A percentile compares a stretch with the other conserved stretches of the same genome.
Conservation (phyloP, 2,329 filamentous ascomycete genomes). For the Parascedosporium putredinis region DNA sequence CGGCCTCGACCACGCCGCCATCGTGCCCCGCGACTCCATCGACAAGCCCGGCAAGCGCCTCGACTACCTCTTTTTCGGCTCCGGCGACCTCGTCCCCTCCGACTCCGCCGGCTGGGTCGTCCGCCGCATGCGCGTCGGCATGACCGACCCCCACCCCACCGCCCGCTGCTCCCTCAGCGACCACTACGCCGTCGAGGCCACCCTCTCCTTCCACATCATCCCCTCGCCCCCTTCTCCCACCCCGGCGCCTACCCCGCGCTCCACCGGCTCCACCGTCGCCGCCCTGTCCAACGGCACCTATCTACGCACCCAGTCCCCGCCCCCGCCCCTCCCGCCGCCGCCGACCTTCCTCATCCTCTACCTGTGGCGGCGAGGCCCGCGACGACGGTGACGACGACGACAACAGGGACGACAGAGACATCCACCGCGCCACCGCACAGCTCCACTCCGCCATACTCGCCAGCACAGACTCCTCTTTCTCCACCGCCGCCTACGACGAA, state of each 20-base stretch:
- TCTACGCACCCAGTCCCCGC: constrained; percentile 23
- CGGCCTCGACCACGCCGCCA: constrained; percentile 36
- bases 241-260: constrained; percentile 10
- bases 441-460: constrained; percentile 18
- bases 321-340: constrained; percentile 14
- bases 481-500: constrained; percentile 38
- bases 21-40: constrained; percentile 51
- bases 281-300: constrained; percentile 25
- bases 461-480: constrained; percentile 14
- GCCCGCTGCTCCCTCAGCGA: constrained; percentile 83
- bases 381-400: too few relatives aligned
- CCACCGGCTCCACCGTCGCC: constrained; percentile 10
- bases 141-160: constrained; percentile 71
- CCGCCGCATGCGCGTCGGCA: constrained; percentile 59
- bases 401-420: too few relatives aligned
- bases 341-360: too few relatives aligned
- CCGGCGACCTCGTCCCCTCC: constrained; percentile 25
- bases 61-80: constrained; percentile 85
- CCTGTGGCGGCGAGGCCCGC: too few relatives aligned
- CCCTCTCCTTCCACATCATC: constrained; percentile 42
- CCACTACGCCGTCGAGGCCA: constrained; percentile 84
- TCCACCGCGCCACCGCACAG: constrained; percentile 22
- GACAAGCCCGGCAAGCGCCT: constrained; percentile 76
- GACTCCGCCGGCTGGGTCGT: constrained; percentile 54
- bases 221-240: constrained; percentile 13